Percentiles rank a stretch among this genome's conserved stretches.
phyloP scores from a whole-genome alignment of 2,329 filamentous ascomycete species.

The Sordariomycetes sp. region DNA sequence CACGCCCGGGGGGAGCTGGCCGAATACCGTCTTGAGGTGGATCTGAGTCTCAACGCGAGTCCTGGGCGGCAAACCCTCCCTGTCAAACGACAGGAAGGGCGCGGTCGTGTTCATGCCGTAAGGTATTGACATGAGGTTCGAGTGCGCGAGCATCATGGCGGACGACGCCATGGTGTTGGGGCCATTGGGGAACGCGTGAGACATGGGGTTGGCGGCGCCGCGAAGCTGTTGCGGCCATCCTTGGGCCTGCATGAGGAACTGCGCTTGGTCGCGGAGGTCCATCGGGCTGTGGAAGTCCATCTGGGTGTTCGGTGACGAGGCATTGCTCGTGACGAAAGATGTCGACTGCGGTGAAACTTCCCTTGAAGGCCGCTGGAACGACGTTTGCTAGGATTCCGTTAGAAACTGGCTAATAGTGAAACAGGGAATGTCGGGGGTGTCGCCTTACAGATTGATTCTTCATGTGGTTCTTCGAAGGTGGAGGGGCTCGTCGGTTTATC shows the following conservation, averaged over 20 bases:
- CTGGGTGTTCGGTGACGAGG: conserved; percentile 32
- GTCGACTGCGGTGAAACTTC: conserved; percentile 45
- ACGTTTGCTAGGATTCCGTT: conserved; percentile 15
- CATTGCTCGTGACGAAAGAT: conserved; percentile 35
- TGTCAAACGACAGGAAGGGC: conserved; percentile 4
- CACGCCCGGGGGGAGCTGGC: conserved; percentile 62
- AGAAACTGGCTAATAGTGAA: not conserved
- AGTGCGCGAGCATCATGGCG: conserved; percentile 1
- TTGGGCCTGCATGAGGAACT: not conserved
- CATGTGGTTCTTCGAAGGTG: conserved; percentile 17
- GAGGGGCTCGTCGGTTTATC: conserved; percentile 11
- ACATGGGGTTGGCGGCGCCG: not conserved
- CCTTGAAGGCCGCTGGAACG: conserved; percentile 42
- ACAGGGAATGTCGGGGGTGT: conserved; percentile 6
- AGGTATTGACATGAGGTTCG: not conserved
- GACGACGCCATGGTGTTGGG: not conserved
- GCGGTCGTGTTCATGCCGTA: not conserved
- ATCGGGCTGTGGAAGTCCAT: not conserved
- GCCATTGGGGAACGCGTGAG: not conserved
- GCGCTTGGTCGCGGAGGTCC: not conserved
- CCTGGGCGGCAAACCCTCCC: conserved; percentile 6
- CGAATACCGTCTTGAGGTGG: conserved; percentile 70
- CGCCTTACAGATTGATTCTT: conserved; percentile 31
- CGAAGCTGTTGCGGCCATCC: not conserved
- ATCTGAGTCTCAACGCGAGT: conserved; percentile 89